Conservation (phyloP, 208 protist species). For the Crithidia expoeki region DNA sequence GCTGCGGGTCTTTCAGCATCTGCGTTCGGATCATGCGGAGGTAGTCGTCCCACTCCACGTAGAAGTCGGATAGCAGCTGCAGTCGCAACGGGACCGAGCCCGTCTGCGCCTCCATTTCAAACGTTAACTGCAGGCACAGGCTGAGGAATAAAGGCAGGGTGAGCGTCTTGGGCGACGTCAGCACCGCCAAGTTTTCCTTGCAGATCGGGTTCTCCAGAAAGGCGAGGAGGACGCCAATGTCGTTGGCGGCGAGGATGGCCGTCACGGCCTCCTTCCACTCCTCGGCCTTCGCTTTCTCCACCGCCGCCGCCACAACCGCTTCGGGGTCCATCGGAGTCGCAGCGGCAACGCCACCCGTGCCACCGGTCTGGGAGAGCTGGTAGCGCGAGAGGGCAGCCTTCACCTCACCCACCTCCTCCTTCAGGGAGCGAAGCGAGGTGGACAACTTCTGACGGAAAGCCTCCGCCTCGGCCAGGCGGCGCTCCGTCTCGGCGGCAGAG, state of each 20-base stretch:
- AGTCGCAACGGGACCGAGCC: constrained; percentile 72
- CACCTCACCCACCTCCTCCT: constrained; percentile 58
- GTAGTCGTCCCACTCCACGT: constrained; percentile 88
- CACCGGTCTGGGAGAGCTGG: constrained; percentile 20
- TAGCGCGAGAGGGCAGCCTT: constrained; percentile 41
- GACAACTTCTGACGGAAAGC: constrained; percentile 45
- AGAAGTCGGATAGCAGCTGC: constrained; percentile 74
- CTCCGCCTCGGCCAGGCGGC: constrained; percentile 37
- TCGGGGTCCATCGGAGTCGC: constrained; percentile 56
- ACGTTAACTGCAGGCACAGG: constrained; percentile 83
- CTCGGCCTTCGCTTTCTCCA: constrained; percentile 56
- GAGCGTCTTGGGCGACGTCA: constrained; percentile 67
- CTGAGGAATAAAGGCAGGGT: constrained; percentile 81
- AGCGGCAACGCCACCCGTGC: constrained; percentile 19
- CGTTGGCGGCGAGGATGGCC: constrained; percentile 67
- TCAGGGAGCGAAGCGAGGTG: constrained; percentile 42
- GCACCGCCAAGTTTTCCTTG: constrained; percentile 55
- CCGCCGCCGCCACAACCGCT: constrained; percentile 58
- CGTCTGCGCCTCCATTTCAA: constrained; percentile 58
- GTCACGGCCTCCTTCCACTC: constrained; percentile 80
- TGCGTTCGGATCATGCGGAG: constrained; percentile 71
- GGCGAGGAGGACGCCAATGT: constrained; percentile 75
- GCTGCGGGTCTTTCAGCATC: constrained; percentile 40
- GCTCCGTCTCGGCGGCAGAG: constrained; percentile 35
- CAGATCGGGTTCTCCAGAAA: constrained; percentile 84